These are phyloP conservation scores for Huntiella savannae DNA, from an alignment of 2,329 filamentous ascomycete species.

Conservation along the genomic window DNA sequence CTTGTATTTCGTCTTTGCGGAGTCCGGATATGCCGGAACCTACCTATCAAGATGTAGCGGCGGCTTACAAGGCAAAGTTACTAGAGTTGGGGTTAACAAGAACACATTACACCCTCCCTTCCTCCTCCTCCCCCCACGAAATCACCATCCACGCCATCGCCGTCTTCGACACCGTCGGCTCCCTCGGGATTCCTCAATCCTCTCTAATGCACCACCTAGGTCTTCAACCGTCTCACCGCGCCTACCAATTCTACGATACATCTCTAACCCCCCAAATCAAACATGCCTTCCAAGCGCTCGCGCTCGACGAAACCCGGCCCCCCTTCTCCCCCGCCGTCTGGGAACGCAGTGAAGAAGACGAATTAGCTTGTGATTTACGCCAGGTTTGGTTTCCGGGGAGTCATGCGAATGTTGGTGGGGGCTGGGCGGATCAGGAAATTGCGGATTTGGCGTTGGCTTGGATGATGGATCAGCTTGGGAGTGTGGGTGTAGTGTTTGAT, in stretches of 20 bases:
- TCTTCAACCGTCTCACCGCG: constrained; percentile 25
- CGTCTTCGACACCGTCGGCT: constrained; percentile 29
- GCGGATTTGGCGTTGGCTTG: constrained; percentile 22
- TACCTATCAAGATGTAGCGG: constrained; percentile 16
- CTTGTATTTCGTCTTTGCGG: constrained; percentile 12
- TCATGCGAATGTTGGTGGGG: constrained; percentile 53
- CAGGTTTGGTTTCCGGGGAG: constrained; percentile 51
- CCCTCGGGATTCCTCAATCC: constrained; percentile 25
- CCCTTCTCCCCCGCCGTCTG: constrained; percentile 37
- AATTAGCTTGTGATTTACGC: constrained; percentile 20
- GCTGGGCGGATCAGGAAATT: constrained; percentile 33
- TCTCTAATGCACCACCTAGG: constrained; percentile 27
- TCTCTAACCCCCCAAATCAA: constrained; percentile 32
- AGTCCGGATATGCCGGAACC: constrained; percentile 19
- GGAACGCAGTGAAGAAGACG: constrained; percentile 20
- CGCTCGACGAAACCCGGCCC: constrained; percentile 35
- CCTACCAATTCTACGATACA: constrained; percentile 35
- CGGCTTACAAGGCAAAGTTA: constrained; percentile 25
- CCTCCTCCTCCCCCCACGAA: background rate
- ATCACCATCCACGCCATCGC: constrained; percentile 21
- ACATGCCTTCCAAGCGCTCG: constrained; percentile 40
- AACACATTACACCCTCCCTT: constrained; percentile 9
- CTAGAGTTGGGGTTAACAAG: constrained; percentile 26
- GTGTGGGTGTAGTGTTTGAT: constrained; percentile 31
- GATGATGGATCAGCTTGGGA: constrained; percentile 38